Evolutionary conservation across 495 filamentous ascomycete genomes (phyloP).

Genomic region (Thozetella sp.): DNA sequence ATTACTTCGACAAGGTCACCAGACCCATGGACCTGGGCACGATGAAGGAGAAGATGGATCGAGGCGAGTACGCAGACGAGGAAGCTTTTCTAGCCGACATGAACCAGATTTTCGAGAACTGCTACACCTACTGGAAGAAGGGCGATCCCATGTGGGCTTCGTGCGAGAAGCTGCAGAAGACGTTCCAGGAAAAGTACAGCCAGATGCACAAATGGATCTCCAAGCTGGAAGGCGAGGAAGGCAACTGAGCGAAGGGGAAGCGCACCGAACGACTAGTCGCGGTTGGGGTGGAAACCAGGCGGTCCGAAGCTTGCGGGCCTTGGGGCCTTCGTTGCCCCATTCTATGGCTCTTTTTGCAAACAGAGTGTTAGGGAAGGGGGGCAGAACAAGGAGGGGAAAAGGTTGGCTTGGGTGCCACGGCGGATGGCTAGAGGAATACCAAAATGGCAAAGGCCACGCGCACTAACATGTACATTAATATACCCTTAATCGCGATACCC

Average conservation of each 20-base stretch:
- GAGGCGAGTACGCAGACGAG: conserved; percentile 37
- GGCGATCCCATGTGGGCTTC: conserved; percentile 42
- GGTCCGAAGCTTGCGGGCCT: no score
- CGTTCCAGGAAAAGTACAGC: conserved; percentile 49
- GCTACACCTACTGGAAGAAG: conserved; percentile 45
- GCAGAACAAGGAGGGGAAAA: no score
- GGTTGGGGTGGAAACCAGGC: no score
- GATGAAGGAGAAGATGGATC: conserved; percentile 51
- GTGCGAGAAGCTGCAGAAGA: conserved; percentile 48
- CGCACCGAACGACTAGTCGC: no score
- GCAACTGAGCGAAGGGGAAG: conserved; percentile 14
- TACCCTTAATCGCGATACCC: no score
- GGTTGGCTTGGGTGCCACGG: no score
- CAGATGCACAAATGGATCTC: conserved; percentile 51
- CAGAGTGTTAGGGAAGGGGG: no score
- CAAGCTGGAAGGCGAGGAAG: conserved; percentile 47
- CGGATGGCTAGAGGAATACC: no score
- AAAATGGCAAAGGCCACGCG: no score
- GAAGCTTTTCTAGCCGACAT: conserved; percentile 45
- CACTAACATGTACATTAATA: no score
- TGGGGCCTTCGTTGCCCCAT: no score
- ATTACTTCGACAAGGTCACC: conserved; percentile 47
- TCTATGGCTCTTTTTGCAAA: no score
- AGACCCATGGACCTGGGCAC: conserved; percentile 51
- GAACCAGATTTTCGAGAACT: conserved; percentile 51